Base-by-base conservation (phyloP, 2,329 filamentous ascomycete species). In the Amesomyces nigricolor region DNA sequence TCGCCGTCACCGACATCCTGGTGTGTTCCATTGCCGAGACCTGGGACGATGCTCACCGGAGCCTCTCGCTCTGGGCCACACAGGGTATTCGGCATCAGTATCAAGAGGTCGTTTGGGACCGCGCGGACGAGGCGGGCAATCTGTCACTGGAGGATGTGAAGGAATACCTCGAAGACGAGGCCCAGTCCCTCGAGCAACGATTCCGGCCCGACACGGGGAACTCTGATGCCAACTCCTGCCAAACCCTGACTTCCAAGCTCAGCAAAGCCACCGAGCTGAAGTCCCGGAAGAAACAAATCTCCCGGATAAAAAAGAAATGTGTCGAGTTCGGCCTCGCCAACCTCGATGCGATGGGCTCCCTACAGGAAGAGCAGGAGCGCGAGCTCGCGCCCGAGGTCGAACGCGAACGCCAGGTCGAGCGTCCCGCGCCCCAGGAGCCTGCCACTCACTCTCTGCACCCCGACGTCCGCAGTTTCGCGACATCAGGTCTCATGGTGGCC, bases 321-420 rank as follows among this genome's bases (percentile, higher is more conserved):
- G 47, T 58, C 0, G 65, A 74, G 10, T 74, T 76, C 51, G 65
- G 64, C 0, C 59, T 67, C 2, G 39, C 60, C 0, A 60, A 67
- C 2, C 62, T 74, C 26, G 60, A 65, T 1, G 63, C 71, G 0
- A 42, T 45, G 19, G 32, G 32, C n/a, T 32, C 29, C 2, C 49
- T 87, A 0, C 70, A 80, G 2, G 83, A 88, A 62, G 86, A 89
- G 55, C 83, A 89, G 60, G 86, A 89, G 63, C 75, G 85, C 0
- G 86, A 89, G 58, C 70, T 89, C 0, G 74, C 81, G 0, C 82
- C 82, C 0, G 85, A 90, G 58, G 75, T 80, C 0, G 81, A 89
- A 60, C 69, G 78, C 26, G 81, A 89, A 62, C 70, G 75, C 1
- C 70, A 87, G 47, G 61, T 81, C 0, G 71, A 87, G 59, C 71